A percentile compares a stretch with the other conserved stretches of the same genome.
Conservation (phyloP, 2,329 filamentous ascomycete species). For the Diaporthe velutina region DNA sequence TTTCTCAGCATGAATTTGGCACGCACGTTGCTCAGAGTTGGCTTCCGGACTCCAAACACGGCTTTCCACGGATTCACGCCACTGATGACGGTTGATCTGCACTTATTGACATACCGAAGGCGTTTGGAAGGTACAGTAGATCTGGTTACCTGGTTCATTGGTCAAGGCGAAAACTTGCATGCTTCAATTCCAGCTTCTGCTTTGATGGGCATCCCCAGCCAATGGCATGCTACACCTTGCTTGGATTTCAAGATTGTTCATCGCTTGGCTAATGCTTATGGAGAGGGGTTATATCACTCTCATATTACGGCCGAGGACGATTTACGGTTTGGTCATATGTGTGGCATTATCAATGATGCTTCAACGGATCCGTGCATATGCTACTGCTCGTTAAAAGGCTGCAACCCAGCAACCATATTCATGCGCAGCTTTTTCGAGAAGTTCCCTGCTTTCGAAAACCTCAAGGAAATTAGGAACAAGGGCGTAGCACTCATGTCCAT, state of each 20-base stretch:
- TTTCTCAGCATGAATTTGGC: neutral
- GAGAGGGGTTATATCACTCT: neutral
- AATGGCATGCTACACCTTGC: neutral
- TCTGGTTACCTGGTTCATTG: neutral
- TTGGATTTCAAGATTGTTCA: neutral
- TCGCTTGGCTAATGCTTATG: neutral
- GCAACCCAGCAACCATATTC: neutral
- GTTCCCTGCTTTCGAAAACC: accelerated
- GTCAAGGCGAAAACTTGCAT: neutral
- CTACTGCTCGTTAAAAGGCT: neutral
- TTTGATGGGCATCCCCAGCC: neutral
- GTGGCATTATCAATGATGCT: neutral
- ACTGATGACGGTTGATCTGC: neutral
- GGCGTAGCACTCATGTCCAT: neutral
- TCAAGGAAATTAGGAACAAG: neutral
- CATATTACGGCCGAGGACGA: neutral
- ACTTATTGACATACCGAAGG: neutral
- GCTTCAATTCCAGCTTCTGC: neutral
- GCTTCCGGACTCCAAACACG: neutral
- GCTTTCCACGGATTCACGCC: neutral
- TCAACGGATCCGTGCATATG: neutral
- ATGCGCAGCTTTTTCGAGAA: neutral
- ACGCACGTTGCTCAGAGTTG: neutral
- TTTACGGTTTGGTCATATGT: neutral
- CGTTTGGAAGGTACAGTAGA: neutral